Percentiles rank a stretch among this genome's conserved stretches.
These are phyloP conservation scores for Fulvia fulva DNA, from an alignment of 2,329 filamentous ascomycete genomes.

Conservation along the genomic window DNA sequence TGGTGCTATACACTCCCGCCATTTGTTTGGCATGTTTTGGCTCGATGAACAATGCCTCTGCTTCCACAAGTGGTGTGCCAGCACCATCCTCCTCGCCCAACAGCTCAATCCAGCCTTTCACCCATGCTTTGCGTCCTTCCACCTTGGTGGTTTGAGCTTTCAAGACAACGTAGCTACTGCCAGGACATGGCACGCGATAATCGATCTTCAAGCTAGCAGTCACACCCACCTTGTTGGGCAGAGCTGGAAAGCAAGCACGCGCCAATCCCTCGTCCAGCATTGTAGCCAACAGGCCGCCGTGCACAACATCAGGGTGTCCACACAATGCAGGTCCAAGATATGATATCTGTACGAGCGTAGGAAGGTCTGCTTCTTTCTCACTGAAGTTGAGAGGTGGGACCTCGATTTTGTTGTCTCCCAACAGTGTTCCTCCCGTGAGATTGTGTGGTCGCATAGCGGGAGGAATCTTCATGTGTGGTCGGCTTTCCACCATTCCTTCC, in stretches of 20 bases:
- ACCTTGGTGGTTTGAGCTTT: slow-evolving; percentile 76
- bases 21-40: slow-evolving; percentile 69
- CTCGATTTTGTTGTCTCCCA: slow-evolving; percentile 69
- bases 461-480: slow-evolving; percentile 86
- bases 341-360: slow-evolving; percentile 58
- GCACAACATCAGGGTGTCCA: slow-evolving; percentile 85
- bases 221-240: slow-evolving; percentile 80
- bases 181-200: slow-evolving; percentile 76
- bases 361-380: slow-evolving; percentile 58
- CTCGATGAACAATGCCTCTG: slow-evolving; percentile 82
- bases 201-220: slow-evolving; percentile 81
- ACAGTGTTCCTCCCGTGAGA: slow-evolving; percentile 75
- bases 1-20: slow-evolving; percentile 31
- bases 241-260: slow-evolving; percentile 78
- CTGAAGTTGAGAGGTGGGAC: slow-evolving; percentile 78
- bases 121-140: slow-evolving; percentile 92
- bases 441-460: slow-evolving; percentile 64
- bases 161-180: slow-evolving; percentile 72
- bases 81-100: slow-evolving; percentile 53
- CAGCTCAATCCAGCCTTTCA: slow-evolving; percentile 80
- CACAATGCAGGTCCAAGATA: slow-evolving; percentile 78
- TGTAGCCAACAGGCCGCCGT: slow-evolving; percentile 88
- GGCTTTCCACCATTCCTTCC: slow-evolving; percentile 66
- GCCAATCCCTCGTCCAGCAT: slow-evolving; percentile 87
- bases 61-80: slow-evolving; percentile 70